Evolutionary conservation across 176 grass and related monocot genomes (phyloP), one percentile per base, ranked within the genome.

Genomic region (Eleusine indica): DNA sequence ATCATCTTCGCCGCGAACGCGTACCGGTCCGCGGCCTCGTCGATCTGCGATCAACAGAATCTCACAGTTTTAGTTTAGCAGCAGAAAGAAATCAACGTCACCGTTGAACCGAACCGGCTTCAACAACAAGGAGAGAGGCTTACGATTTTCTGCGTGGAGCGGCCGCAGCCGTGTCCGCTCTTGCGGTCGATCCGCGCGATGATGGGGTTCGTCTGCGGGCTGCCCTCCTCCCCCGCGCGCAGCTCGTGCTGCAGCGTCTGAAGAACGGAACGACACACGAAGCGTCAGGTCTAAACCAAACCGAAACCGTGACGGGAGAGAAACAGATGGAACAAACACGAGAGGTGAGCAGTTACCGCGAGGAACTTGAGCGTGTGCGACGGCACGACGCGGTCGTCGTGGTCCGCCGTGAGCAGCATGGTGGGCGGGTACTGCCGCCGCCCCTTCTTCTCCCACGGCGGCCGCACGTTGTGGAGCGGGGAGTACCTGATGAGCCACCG

Each of bases 401-500:
- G 95, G 77, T 94, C 92, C 51, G 92, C 95, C 70, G 92, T 94
- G 74, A 97, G 87, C 30, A 97, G 67, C 95, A 97, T 93, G 43
- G 81, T 97, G 42, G 95, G n/a, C 60, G 95, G 92, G 76, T 98
- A 94, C 80, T 91, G 91, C 40, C 48, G 16, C 65, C 46, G 12
- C 19, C 76, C 66, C 76, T 64, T 64, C 61, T 88, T 88, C 80
- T 93, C 96, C 93, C 91, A 92, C 21, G 91, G 93, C 74, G 83
- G 85, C 74, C 73, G 86, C 25, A 98, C 93, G 83, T 95, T 98
- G 78, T 98, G 96, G 29, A 95, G 85, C 0, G 93, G 96, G 11
- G 96, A 98, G 85, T 94, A 97, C 93, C 91, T 93, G 83, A 95
- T 90, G n/a, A 95, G 92, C 90, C 91, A 93, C 3, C 82, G 66